These are phyloP conservation scores for Cryphonectria carpinicola DNA, from an alignment of 2,329 filamentous ascomycete genomes.

Conservation along the genomic window DNA sequence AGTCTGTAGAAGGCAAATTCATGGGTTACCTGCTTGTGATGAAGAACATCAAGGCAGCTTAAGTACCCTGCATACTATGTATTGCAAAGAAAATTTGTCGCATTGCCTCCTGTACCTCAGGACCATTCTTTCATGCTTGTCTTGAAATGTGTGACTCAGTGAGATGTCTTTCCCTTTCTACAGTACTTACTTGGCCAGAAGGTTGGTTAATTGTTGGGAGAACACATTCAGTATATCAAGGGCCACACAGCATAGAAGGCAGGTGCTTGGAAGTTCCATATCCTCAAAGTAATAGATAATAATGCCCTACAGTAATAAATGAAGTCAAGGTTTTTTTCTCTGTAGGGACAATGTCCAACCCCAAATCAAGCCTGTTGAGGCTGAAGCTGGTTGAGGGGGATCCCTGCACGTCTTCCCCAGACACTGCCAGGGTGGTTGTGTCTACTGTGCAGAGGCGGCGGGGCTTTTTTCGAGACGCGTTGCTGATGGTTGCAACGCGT, in stretches of 20 bases:
- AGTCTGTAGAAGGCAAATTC: background rate
- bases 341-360: background rate
- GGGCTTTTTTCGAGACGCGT: conserved; percentile 21
- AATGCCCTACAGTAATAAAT: background rate
- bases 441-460: background rate
- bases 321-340: background rate
- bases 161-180: background rate
- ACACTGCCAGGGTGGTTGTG: background rate
- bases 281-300: background rate
- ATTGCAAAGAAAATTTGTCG: too few species aligned
- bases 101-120: background rate
- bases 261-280: background rate
- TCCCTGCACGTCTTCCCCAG: conserved; percentile 1
- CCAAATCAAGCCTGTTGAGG: background rate
- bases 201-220: background rate
- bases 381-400: conserved; percentile 2
- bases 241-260: background rate
- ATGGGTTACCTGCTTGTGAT: background rate
- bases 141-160: background rate
- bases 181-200: background rate
- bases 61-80: background rate
- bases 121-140: background rate
- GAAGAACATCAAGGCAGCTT: background rate
- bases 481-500: conserved; percentile 18
- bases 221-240: background rate